phyloP scores from a whole-genome alignment of 83 land plant species.

The Larix sibirica region DNA sequence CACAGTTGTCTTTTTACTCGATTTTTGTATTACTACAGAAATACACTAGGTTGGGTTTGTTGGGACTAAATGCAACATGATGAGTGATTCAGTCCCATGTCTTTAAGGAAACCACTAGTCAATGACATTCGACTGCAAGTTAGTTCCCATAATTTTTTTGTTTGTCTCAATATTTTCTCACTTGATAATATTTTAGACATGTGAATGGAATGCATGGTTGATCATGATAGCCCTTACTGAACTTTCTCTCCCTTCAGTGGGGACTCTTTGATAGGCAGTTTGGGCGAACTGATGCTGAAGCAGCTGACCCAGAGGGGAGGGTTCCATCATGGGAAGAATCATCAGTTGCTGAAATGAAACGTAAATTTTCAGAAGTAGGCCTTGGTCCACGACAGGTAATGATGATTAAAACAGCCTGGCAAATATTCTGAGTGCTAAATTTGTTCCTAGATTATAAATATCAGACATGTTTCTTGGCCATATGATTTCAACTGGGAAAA shows the following conservation, averaged over 20 bases:
- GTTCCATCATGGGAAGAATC: slow-evolving; percentile 86
- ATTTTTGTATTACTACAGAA: background rate
- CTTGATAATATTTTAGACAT: background rate
- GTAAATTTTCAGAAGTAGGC: slow-evolving; percentile 72
- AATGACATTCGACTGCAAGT: background rate
- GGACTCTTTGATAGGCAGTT: slow-evolving; percentile 84
- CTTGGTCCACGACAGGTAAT: slow-evolving; percentile 94
- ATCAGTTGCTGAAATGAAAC: slow-evolving; percentile 84
- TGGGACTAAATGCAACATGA: background rate
- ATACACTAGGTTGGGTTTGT: background rate
- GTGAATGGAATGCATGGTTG: background rate
- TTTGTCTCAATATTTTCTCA: background rate
- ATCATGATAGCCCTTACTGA: background rate
- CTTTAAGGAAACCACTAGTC: background rate
- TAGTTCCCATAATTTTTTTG: background rate
- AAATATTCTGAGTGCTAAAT: background rate
- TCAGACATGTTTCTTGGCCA: background rate
- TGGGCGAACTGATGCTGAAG: slow-evolving; percentile 76
- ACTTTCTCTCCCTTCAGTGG: slow-evolving; percentile 66
- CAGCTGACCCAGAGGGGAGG: slow-evolving; percentile 96
- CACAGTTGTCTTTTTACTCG: too few relatives aligned
- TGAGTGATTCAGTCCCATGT: background rate
- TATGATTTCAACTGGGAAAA: background rate
- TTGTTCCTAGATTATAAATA: background rate
- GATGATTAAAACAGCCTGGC: too few relatives aligned